Evolutionary conservation across 1,284 basidiomycete genomes (phyloP).

Genomic region (Exsudoporus floridanus): DNA sequence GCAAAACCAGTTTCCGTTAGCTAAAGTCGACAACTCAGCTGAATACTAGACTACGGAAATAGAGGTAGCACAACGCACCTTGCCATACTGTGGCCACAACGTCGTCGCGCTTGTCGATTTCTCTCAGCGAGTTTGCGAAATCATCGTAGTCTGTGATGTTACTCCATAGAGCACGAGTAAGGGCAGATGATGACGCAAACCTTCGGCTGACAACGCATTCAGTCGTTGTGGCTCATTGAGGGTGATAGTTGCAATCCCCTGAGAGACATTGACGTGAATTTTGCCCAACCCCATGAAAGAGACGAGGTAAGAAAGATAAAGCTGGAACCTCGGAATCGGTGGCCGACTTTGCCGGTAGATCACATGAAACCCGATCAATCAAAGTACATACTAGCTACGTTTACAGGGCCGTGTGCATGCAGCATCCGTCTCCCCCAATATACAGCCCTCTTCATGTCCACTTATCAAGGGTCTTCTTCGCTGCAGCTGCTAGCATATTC

Average conservation of each 20-base stretch:
- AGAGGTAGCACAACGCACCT: conserved; percentile 40
- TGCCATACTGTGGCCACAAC: conserved; percentile 68
- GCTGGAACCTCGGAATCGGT: background rate
- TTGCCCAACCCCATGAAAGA: conserved; percentile 35
- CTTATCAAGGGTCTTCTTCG: conserved; percentile 44
- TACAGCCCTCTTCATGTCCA: conserved; percentile 37
- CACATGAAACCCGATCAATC: background rate
- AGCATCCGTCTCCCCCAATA: background rate
- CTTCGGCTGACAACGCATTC: conserved; percentile 60
- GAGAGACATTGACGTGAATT: conserved; percentile 48
- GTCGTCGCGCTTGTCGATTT: conserved; percentile 59
- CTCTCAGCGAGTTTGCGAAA: conserved; percentile 55
- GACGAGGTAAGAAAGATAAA: background rate
- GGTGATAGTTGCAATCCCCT: conserved; percentile 67
- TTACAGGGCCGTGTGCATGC: background rate
- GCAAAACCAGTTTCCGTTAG: conserved; percentile 69
- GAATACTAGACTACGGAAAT: background rate
- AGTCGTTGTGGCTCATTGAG: conserved; percentile 58
- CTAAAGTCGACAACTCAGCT: conserved; percentile 34
- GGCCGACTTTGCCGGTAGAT: conserved; percentile 8
- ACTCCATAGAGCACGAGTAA: background rate
- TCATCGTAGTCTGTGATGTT: conserved; percentile 54
- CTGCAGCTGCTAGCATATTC: conserved; percentile 45
- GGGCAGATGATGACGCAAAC: conserved; percentile 37
- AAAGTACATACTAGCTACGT: conserved; percentile 3